Percentiles rank a stretch among this genome's conserved stretches.
Evolutionary conservation across 257 asterid species (phyloP).

Genomic region (Capsicum pubescens): DNA sequence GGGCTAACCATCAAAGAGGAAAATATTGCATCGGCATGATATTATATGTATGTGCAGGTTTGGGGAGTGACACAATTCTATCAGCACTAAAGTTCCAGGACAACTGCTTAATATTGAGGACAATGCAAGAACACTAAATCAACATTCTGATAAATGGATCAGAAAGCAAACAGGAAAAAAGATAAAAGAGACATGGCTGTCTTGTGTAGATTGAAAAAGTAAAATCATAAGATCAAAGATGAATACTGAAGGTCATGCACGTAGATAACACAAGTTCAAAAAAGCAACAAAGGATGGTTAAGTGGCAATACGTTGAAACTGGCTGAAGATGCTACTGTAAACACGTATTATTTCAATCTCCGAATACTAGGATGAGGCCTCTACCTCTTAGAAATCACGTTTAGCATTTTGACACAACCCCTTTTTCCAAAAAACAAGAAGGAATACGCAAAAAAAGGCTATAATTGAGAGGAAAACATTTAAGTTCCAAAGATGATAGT

Average conservation of each 20-base stretch:
- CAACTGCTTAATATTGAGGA: not conserved
- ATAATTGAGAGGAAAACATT: not conserved
- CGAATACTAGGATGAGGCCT: not conserved
- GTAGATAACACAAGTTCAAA: conserved; percentile 10
- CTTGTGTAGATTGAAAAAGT: conserved; percentile 20
- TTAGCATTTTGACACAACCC: not conserved
- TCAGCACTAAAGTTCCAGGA: not conserved
- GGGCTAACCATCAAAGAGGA: not conserved
- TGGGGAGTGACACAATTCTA: not conserved
- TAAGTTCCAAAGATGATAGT: conserved; percentile 1
- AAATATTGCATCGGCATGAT: not conserved
- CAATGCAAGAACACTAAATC: conserved; percentile 6
- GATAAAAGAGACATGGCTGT: not conserved
- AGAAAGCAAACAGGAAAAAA: not conserved
- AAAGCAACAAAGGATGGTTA: not conserved
- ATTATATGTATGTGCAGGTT: not conserved
- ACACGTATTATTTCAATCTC: not conserved
- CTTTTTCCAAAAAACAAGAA: not conserved
- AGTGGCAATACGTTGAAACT: not conserved
- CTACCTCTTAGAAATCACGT: not conserved
- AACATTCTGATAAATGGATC: not conserved
- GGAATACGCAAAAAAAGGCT: not conserved
- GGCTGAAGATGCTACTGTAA: not conserved
- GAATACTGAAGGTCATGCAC: not conserved
- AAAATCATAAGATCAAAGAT: conserved; percentile 12